These are phyloP conservation scores for Fusarium algeriense DNA, from an alignment of 2,329 filamentous ascomycete species.

Conservation along the genomic window DNA sequence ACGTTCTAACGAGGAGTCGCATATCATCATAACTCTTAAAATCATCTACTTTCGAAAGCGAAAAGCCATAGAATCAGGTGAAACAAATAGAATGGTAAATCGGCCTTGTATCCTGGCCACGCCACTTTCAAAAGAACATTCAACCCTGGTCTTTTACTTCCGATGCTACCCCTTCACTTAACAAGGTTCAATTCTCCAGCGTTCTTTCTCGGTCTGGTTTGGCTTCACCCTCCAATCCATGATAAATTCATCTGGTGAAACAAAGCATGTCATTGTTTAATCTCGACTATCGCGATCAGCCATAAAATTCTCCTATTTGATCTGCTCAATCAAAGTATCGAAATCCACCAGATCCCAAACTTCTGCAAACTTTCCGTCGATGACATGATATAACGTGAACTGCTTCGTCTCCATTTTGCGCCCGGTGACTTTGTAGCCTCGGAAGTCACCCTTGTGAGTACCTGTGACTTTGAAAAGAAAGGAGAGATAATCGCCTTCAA, in stretches of 20 bases:
- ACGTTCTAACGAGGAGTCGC: neutral
- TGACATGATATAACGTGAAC: constrained; percentile 19
- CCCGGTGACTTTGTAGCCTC: constrained; percentile 7
- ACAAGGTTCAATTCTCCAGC: neutral
- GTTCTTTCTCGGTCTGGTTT: neutral
- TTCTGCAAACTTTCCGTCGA: constrained; percentile 1
- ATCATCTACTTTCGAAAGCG: no score
- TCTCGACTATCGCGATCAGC: neutral
- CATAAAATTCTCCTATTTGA: neutral
- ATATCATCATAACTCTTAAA: neutral
- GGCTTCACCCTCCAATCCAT: neutral
- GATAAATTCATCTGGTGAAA: neutral
- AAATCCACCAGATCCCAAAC: constrained; percentile 27
- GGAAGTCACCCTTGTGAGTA: constrained; percentile 1
- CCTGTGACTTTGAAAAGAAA: constrained; percentile 14
- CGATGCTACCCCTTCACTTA: neutral
- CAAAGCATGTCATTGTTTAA: neutral
- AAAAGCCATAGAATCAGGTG: neutral
- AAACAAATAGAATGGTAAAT: neutral
- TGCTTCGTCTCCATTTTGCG: constrained; percentile 7
- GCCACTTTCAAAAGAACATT: neutral
- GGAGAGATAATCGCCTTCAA: constrained; percentile 3
- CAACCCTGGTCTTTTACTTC: neutral
- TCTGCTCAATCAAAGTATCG: constrained; percentile 6
- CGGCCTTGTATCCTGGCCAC: neutral